These are phyloP conservation scores for Vanrija humicola DNA, from an alignment of 1,284 basidiomycete species.

Conservation along the genomic window DNA sequence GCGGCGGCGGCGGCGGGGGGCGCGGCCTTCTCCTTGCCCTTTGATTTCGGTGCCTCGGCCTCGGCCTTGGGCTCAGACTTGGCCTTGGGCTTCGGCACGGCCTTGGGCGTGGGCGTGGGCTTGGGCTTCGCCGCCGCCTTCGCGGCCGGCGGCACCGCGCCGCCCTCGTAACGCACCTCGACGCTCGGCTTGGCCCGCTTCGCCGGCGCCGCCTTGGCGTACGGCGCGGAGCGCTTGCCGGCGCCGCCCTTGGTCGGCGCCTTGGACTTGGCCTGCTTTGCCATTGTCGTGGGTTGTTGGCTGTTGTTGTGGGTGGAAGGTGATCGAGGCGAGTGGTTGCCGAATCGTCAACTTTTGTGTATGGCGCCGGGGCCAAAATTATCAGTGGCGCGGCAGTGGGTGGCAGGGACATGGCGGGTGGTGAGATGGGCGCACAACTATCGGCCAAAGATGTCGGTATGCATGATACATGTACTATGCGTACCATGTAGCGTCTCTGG, in stretches of 20 bases:
- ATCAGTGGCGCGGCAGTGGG: not conserved
- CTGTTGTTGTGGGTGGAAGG: conserved; percentile 5
- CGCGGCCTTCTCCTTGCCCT: conserved; percentile 19
- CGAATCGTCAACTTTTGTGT: conserved; percentile 21
- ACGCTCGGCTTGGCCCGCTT: conserved; percentile 19
- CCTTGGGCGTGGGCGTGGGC: conserved; percentile 27
- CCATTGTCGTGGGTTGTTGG: not conserved
- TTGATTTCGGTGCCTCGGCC: conserved; percentile 6
- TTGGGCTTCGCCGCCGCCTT: conserved; percentile 18
- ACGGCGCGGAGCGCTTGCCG: conserved; percentile 3
- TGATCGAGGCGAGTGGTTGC: conserved; percentile 29
- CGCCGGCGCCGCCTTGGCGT: not conserved
- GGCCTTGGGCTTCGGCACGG: conserved; percentile 7
- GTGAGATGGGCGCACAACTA: too few relatives aligned
- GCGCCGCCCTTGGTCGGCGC: not conserved
- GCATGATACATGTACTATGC: too few relatives aligned
- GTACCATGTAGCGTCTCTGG: too few relatives aligned
- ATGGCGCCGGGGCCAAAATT: not conserved
- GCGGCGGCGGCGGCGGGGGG: not conserved
- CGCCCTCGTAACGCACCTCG: conserved; percentile 28
- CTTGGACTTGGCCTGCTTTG: conserved; percentile 30
- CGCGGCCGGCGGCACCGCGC: not conserved
- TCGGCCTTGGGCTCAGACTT: conserved; percentile 11
- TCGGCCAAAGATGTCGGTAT: too few relatives aligned
- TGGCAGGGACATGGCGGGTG: not conserved